phyloP scores from a whole-genome alignment of 495 filamentous ascomycete species.

The Neohortaea acidophila region DNA sequence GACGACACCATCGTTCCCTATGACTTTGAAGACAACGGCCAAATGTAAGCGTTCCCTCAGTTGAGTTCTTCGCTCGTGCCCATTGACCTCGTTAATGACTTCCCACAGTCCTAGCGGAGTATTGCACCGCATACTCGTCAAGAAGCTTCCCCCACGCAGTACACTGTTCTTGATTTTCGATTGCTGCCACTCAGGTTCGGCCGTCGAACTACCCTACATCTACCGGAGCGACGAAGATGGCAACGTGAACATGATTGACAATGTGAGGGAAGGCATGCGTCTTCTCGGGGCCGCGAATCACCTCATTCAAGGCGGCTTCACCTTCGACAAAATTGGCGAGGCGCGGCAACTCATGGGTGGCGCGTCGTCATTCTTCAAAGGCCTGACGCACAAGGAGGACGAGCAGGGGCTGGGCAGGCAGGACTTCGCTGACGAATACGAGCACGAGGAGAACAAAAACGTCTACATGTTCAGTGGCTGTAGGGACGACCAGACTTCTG shows the following conservation, averaged over 20 bases:
- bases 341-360: conserved; percentile 39
- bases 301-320: conserved; percentile 41
- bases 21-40: conserved; percentile 19
- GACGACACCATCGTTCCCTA: conserved; percentile 31
- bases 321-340: conserved; percentile 33
- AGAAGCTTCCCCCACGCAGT: conserved; percentile 33
- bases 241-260: conserved; percentile 40
- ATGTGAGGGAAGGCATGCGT: conserved; percentile 35
- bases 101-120: conserved; percentile 40
- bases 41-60: no score
- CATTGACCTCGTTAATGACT: conserved; percentile 34
- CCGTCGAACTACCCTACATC: conserved; percentile 43
- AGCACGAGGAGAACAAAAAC: conserved; percentile 35
- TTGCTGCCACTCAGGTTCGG: conserved; percentile 49
- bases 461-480: conserved; percentile 49
- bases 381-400: conserved; percentile 34
- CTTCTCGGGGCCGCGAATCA: conserved; percentile 32
- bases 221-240: conserved; percentile 37
- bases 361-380: conserved; percentile 39
- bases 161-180: conserved; percentile 45
- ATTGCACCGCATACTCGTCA: conserved; percentile 39
- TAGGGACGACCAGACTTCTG: conserved; percentile 43
- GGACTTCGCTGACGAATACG: conserved; percentile 37
- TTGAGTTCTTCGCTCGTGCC: conserved; percentile 41
- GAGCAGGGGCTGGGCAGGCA: conserved; percentile 37